Percentiles rank a stretch among this genome's conserved stretches.
These are phyloP conservation scores for Suhomyces faveliae DNA, from an alignment of 805 yeast genomes.

Conservation along the genomic window DNA sequence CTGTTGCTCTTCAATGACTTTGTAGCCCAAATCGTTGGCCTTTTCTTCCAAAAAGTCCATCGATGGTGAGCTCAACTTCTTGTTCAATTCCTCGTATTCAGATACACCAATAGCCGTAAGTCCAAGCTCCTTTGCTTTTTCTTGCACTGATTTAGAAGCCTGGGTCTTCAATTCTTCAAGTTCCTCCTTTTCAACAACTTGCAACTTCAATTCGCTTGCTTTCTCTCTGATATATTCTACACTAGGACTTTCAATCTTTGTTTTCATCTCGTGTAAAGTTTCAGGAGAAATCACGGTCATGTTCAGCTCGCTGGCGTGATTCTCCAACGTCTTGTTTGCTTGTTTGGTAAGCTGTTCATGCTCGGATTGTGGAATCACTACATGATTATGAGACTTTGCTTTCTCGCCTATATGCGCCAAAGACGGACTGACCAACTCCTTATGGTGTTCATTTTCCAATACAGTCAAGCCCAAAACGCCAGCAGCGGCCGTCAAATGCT, in stretches of 20 bases:
- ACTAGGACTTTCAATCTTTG: constrained; percentile 12
- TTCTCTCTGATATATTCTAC: constrained; percentile 15
- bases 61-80: constrained; percentile 1
- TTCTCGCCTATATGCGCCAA: constrained; percentile 13
- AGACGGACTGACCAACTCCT: constrained; percentile 13
- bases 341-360: not conserved
- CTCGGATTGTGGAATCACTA: not conserved
- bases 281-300: constrained; percentile 12
- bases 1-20: not conserved
- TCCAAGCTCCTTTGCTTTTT: constrained; percentile 11
- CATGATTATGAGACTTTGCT: constrained; percentile 8
- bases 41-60: constrained; percentile 7
- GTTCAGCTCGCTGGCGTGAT: constrained; percentile 11
- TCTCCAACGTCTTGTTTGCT: constrained; percentile 13
- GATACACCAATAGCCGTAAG: constrained; percentile 11
- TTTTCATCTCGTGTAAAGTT: constrained; percentile 18
- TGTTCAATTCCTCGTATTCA: not conserved
- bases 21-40: constrained; percentile 2
- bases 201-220: constrained; percentile 10
- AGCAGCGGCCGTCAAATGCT: constrained; percentile 10
- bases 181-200: constrained; percentile 9
- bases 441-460: constrained; percentile 1
- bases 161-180: constrained; percentile 7
- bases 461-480: constrained; percentile 8
- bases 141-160: constrained; percentile 5